phyloP scores from a whole-genome alignment of 345 rosid genomes.

The Lepidium sativum region DNA sequence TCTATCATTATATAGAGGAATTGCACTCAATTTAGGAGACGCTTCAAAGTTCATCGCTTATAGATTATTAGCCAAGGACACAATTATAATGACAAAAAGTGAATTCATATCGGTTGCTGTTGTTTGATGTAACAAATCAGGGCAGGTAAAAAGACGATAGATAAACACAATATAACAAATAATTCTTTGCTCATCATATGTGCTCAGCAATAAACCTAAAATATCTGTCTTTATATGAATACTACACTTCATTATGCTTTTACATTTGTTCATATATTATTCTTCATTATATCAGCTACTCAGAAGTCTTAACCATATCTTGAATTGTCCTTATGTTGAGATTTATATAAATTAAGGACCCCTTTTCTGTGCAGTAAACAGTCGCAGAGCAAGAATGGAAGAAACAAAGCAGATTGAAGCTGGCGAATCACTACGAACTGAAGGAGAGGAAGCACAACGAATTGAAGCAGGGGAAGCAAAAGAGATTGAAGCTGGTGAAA shows the following conservation, averaged over 20 bases:
- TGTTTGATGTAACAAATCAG: slow-evolving; percentile 21
- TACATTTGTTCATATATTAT: background rate
- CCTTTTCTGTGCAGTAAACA: background rate
- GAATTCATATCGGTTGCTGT: slow-evolving; percentile 8
- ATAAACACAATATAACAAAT: slow-evolving; percentile 18
- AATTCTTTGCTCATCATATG: slow-evolving; percentile 26
- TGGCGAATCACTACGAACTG: no score
- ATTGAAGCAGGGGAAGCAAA: background rate
- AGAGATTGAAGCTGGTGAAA: slow-evolving; percentile 16
- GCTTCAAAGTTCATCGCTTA: background rate
- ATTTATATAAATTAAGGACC: background rate
- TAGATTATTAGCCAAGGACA: background rate
- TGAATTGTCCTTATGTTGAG: background rate
- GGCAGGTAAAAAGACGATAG: slow-evolving; percentile 21
- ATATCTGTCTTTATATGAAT: slow-evolving; percentile 18
- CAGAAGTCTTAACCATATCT: slow-evolving; percentile 21
- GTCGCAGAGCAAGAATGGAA: slow-evolving; percentile 19
- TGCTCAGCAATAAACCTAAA: slow-evolving; percentile 29
- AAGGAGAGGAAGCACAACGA: background rate
- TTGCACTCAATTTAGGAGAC: background rate
- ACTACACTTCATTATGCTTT: background rate
- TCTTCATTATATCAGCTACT: slow-evolving; percentile 1
- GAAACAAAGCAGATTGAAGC: slow-evolving; percentile 17
- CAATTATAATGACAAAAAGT: slow-evolving; percentile 8
- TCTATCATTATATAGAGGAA: background rate